A percentile compares a stretch with the other conserved stretches of the same genome.
Evolutionary conservation across 768 basidiomycete genomes (phyloP).

Genomic region (Lyophyllum decastes): DNA sequence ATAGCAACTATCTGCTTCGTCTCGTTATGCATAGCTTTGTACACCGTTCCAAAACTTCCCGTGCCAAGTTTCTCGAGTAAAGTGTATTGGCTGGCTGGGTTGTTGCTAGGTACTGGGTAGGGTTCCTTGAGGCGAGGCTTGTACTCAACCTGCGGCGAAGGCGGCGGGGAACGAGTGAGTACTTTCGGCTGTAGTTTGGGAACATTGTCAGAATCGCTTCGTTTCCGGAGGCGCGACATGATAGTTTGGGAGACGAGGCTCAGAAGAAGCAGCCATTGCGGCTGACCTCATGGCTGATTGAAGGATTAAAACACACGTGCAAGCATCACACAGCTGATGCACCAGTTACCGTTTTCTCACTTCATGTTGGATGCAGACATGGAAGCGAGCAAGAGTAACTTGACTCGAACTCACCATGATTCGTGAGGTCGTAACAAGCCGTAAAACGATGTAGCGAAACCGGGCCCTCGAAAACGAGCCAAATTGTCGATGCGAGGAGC

Average conservation of each 20-base stretch:
- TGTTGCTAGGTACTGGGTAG: constrained; percentile 70
- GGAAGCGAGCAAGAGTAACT: neutral
- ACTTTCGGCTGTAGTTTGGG: constrained; percentile 39
- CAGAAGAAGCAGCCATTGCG: constrained; percentile 25
- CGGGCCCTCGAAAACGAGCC: neutral
- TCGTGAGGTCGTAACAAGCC: constrained; percentile 10
- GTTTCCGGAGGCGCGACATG: constrained; percentile 53
- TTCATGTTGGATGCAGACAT: neutral
- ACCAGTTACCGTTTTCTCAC: neutral
- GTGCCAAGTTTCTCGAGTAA: constrained; percentile 96
- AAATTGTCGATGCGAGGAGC: neutral
- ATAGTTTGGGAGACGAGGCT: constrained; percentile 27
- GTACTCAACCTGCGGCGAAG: constrained; percentile 47
- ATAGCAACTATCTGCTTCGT: constrained; percentile 95
- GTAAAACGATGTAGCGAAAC: neutral
- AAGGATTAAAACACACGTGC: constrained; percentile 19
- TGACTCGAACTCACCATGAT: constrained; percentile 17
- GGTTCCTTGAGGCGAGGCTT: constrained; percentile 52
- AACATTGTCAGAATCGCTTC: constrained; percentile 39
- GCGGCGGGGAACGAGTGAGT: constrained; percentile 47
- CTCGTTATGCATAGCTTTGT: constrained; percentile 95
- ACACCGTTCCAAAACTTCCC: constrained; percentile 95
- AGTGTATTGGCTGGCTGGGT: constrained; percentile 89
- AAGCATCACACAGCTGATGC: constrained; percentile 7
- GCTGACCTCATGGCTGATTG: constrained; percentile 16